Percentiles rank a stretch among this genome's conserved stretches.
These are phyloP conservation scores for Lunularia cruciata DNA, from an alignment of 225 moss, liverwort and hornwort genomes.

Conservation along the genomic window DNA sequence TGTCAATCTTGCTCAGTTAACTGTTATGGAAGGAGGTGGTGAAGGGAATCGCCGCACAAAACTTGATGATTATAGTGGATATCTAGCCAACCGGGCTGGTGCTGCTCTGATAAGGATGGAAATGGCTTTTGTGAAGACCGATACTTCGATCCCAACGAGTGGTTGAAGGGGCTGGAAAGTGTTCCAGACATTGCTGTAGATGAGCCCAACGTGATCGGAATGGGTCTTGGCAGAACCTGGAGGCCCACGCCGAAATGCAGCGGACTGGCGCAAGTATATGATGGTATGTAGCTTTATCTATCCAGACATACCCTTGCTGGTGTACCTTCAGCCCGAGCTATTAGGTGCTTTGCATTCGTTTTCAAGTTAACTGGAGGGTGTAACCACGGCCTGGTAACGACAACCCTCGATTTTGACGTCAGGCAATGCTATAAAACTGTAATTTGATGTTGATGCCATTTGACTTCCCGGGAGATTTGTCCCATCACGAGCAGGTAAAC, in stretches of 20 bases:
- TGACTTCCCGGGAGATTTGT: too few species aligned
- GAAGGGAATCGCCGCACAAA: slow-evolving; percentile 27
- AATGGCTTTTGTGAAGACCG: slow-evolving; percentile 70
- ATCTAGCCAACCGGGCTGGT: slow-evolving; percentile 71
- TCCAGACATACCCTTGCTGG: too few species aligned
- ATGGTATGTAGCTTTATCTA: slow-evolving; percentile 5
- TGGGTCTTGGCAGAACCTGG: slow-evolving; percentile 64
- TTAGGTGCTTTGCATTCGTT: slow-evolving; percentile 15
- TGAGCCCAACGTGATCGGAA: slow-evolving; percentile 43
- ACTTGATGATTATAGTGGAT: slow-evolving; percentile 59
- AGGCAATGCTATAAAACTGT: too few species aligned
- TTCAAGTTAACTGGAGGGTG: slow-evolving; percentile 13
- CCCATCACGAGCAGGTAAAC: too few species aligned
- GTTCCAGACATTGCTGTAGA: slow-evolving; percentile 41
- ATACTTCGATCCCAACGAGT: slow-evolving; percentile 51
- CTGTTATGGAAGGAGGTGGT: slow-evolving; percentile 43
- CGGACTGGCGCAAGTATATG: slow-evolving; percentile 45
- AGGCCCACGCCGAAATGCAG: slow-evolving; percentile 39
- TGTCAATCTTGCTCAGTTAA: slow-evolving; percentile 10
- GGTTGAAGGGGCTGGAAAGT: slow-evolving; percentile 51
- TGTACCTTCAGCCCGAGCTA: too few species aligned
- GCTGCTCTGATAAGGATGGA: slow-evolving; percentile 52
- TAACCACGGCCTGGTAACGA: slow-evolving; percentile 15
- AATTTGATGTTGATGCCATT: too few species aligned
- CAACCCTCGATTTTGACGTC: too few species aligned